phyloP scores from a whole-genome alignment of 2,329 filamentous ascomycete genomes.

The Scleromitrula shiraiana region DNA sequence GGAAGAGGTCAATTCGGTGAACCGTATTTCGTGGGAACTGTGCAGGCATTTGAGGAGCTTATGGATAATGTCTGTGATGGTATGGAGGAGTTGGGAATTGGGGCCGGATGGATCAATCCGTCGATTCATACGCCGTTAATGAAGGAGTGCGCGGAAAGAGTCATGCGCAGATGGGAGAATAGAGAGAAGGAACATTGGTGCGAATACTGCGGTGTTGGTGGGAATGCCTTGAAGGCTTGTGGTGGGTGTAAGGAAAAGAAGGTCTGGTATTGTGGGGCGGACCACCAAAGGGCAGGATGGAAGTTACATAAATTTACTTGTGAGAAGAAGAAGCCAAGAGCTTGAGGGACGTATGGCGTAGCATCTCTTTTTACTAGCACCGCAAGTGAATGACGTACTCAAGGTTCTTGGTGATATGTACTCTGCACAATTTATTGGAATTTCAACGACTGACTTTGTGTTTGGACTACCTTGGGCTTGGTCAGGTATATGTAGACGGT shows the following conservation, averaged over 20 bases:
- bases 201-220: slow-evolving; percentile 9
- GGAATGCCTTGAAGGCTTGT: background rate
- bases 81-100: background rate
- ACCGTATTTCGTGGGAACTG: background rate
- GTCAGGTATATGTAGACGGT: slow-evolving; percentile 9
- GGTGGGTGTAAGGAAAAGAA: background rate
- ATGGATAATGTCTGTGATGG: slow-evolving; percentile 3
- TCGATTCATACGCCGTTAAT: background rate
- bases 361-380: too few species aligned
- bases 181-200: slow-evolving; percentile 11
- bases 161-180: slow-evolving; percentile 10
- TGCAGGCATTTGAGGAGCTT: background rate
- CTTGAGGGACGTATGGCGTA: too few species aligned
- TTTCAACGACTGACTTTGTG: too few species aligned
- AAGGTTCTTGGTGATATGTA: too few species aligned
- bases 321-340: background rate
- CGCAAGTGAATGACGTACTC: too few species aligned
- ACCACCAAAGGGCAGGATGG: background rate
- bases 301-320: background rate
- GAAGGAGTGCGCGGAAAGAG: slow-evolving; percentile 1
- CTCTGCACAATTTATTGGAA: too few species aligned
- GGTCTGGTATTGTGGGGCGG: background rate
- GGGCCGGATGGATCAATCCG: background rate
- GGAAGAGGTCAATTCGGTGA: background rate
- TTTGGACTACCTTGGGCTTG: too few species aligned